Conservation (phyloP, 345 rosid species). For the Excoecaria agallocha region DNA sequence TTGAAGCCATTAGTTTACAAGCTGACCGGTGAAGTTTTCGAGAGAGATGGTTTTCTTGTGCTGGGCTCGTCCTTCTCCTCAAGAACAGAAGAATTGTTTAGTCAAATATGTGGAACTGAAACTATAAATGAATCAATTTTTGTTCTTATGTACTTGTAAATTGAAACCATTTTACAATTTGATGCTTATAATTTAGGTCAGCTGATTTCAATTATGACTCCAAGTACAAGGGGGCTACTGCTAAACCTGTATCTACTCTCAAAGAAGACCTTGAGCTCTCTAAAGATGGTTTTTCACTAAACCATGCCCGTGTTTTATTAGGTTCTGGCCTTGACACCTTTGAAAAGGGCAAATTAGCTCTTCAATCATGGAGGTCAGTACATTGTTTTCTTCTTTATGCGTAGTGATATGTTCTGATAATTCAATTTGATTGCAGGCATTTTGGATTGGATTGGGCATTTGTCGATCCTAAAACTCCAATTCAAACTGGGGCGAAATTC, state of each 20-base stretch:
- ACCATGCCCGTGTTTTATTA: constrained; percentile 70
- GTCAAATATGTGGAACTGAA: constrained; percentile 38
- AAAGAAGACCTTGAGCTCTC: constrained; percentile 52
- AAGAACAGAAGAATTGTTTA: constrained; percentile 65
- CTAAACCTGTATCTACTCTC: constrained; percentile 47
- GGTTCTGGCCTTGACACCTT: constrained; percentile 74
- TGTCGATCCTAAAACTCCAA: constrained; percentile 69
- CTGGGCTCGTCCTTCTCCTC: constrained; percentile 73
- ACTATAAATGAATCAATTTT: not conserved
- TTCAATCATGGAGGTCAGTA: constrained; percentile 75
- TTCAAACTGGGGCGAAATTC: constrained; percentile 64
- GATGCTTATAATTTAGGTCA: constrained; percentile 40
- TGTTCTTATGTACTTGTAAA: not conserved
- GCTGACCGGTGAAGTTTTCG: constrained; percentile 5
- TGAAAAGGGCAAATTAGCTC: constrained; percentile 73
- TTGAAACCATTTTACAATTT: not conserved
- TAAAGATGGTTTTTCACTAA: constrained; percentile 68
- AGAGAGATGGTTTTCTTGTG: constrained; percentile 73
- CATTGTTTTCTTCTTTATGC: not conserved
- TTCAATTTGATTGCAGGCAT: constrained; percentile 47
- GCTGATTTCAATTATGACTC: constrained; percentile 65
- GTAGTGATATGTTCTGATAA: not conserved
- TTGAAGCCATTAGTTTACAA: not conserved
- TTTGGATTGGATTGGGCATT: constrained; percentile 76
- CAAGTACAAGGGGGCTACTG: constrained; percentile 67